Evolutionary conservation across 2,329 filamentous ascomycete genomes (phyloP), one percentile per base, ranked within the genome.

Genomic region (Epichloe sylvatica): DNA sequence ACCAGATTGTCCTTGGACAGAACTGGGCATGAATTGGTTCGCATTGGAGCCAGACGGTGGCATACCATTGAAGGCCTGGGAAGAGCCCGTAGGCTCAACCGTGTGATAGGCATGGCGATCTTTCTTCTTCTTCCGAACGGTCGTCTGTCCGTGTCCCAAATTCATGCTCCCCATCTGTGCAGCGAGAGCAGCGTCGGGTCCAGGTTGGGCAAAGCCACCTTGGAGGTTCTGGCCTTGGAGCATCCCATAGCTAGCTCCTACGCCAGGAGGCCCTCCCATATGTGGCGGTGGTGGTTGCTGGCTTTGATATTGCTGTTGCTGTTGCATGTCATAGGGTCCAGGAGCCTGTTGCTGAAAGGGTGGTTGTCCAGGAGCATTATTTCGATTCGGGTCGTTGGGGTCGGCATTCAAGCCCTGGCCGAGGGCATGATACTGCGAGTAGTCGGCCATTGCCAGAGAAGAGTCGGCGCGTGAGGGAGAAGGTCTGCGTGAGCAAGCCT

Each of bases 91-190:
- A 21, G 85, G 80, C 55, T 91, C 87, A 48, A 97, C 79, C 38
- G 80, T 83, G 66, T 97, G 91, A 66, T 94, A 86, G 55, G 90
- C 91, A 68, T 97, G 91, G 52, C 88, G 80, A 64, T 96, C 85
- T 76, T 95, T 96, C 80, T 95, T 97, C 75, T 90, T 87, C 66
- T 74, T 84, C 64, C 80, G 75, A 51, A 68, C 68, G 2, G 71
- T 70, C 45, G 77, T 64, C 36, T 72, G 70, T 43, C 73, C 65
- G 35, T 64, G 62, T 35, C 75, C 80, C 56, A 94, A 70, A 39
- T 75, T 81, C 76, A 94, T 78, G 52, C 80, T 81, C 40, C 83
- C 82, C 83, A 94, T 84, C 66, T 94, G 88, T 49, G 80, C 76
- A 44, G 81, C 75, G 52, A 88, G 64, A 15, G 71, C 72, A 49